Evolutionary conservation across 1,284 basidiomycete species (phyloP).

Genomic region (Apiotrichum porosum): DNA sequence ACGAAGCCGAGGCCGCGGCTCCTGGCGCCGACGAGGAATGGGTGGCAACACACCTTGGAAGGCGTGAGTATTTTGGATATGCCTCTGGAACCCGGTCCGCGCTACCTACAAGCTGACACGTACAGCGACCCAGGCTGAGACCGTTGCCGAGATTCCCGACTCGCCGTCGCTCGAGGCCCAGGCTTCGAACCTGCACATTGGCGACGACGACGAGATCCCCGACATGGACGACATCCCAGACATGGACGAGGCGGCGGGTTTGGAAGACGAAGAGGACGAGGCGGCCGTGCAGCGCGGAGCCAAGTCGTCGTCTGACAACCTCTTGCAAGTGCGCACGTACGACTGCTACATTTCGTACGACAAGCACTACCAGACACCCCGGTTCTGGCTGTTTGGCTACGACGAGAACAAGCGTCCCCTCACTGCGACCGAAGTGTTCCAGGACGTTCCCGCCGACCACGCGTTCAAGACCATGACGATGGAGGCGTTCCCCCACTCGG

Average conservation of each 20-base stretch:
- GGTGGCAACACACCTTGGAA: conserved; percentile 51
- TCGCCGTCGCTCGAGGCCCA: conserved; percentile 40
- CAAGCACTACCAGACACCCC: conserved; percentile 96
- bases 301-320: conserved; percentile 54
- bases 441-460: conserved; percentile 95
- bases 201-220: conserved; percentile 57
- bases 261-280: conserved; percentile 70
- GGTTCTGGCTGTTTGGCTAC: conserved; percentile 91
- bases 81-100: not conserved
- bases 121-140: conserved; percentile 20
- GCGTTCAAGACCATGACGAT: conserved; percentile 99
- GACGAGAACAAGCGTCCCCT: conserved; percentile 89
- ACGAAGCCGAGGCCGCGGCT: conserved; percentile 48
- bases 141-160: conserved; percentile 44
- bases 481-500: conserved; percentile 91
- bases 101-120: too few species aligned
- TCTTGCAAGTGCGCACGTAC: conserved; percentile 94
- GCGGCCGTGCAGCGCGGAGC: conserved; percentile 41
- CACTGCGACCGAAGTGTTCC: conserved; percentile 86
- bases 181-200: conserved; percentile 47
- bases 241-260: conserved; percentile 71
- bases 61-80: conserved; percentile 29
- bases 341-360: conserved; percentile 99
- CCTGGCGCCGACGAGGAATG: conserved; percentile 50
- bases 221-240: conserved; percentile 89